Evolutionary conservation across 129 eudicot species (phyloP), one percentile per base, ranked within the genome.

Genomic region (Escallonia herrerae): DNA sequence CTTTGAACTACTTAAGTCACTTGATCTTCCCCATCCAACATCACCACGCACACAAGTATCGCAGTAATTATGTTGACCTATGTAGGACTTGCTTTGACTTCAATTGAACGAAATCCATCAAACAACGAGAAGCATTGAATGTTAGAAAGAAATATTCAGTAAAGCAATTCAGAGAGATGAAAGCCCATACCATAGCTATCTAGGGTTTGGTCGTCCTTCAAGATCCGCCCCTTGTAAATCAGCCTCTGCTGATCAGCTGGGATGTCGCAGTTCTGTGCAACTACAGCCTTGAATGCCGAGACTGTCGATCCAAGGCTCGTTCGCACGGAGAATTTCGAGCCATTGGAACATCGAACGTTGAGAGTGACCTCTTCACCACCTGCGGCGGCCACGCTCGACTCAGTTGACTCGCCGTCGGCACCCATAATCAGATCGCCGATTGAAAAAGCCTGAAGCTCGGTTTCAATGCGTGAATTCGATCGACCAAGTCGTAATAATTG

Each of bases 191-290:
- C 97, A 76, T 90, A 90, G 60, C 83, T 84, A 9, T 60, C 82
- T 74, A 90, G 91, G 87, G 95, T 90, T 80, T 86, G 97, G 78
- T 90, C 97, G 44, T 86, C 95, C 76, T 86, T 90, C 48, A 90
- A 71, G 78, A 90, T 86, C 78, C 97, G 91, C 15, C 97, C 97
- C 74, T 90, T 90, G 56, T 90, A 90, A 69, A 90, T 90, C 87
- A 90, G 50, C 58, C 95, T 66, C 80, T 90, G 97, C 59, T 90
- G 95, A 63, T 81, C 72, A 58, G 97, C 85, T 2, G 91, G 91
- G 9, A 90, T 89, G 45, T 90, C 95, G 48, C 87, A 86, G 74
- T 80, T 83, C 69, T 75, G 89, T 0, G 95, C 85, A 51, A 90
- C 43, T 13, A 86, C 48, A 55, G 76, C 78, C 47, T 90, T 90